Conservation (phyloP, 345 rosid genomes). For the Draba incana region DNA sequence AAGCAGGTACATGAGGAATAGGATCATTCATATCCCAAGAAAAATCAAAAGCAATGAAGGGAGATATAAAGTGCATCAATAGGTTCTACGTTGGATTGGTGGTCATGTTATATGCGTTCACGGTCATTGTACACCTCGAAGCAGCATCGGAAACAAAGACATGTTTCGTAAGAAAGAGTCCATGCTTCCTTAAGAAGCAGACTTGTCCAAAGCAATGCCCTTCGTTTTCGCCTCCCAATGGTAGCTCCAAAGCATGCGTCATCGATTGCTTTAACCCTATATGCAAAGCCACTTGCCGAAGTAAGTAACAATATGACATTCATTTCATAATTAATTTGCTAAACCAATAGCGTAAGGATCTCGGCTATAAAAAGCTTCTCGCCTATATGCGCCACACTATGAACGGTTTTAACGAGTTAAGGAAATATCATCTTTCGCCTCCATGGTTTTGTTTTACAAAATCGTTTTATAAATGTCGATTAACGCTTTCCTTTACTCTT, state of each 20-base stretch:
- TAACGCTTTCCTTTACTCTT: too few species aligned
- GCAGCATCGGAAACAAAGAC: slow-evolving; percentile 35
- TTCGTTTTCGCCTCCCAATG: slow-evolving; percentile 30
- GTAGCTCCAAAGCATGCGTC: slow-evolving; percentile 46
- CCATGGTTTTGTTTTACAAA: too few species aligned
- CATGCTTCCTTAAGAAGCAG: slow-evolving; percentile 41
- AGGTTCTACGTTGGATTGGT: slow-evolving; percentile 18
- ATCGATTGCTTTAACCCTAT: slow-evolving; percentile 44
- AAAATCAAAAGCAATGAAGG: slow-evolving; percentile 23
- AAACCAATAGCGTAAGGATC: too few species aligned
- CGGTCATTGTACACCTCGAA: slow-evolving; percentile 28
- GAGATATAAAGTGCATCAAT: slow-evolving; percentile 12
- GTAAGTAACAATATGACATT: slow-evolving; percentile 20
- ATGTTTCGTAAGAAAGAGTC: slow-evolving; percentile 38
- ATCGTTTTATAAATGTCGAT: too few species aligned
- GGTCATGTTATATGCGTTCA: slow-evolving; percentile 13
- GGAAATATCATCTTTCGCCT: too few species aligned
- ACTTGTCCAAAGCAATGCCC: slow-evolving; percentile 51
- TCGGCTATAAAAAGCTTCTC: too few species aligned
- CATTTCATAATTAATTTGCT: not conserved
- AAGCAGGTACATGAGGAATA: slow-evolving; percentile 14
- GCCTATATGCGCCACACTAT: too few species aligned
- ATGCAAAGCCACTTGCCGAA: slow-evolving; percentile 47
- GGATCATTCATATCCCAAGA: slow-evolving; percentile 1
- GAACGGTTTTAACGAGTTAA: too few species aligned